Base-by-base conservation (phyloP, 2,329 filamentous ascomycete species). In the Calonectria naviculata region DNA sequence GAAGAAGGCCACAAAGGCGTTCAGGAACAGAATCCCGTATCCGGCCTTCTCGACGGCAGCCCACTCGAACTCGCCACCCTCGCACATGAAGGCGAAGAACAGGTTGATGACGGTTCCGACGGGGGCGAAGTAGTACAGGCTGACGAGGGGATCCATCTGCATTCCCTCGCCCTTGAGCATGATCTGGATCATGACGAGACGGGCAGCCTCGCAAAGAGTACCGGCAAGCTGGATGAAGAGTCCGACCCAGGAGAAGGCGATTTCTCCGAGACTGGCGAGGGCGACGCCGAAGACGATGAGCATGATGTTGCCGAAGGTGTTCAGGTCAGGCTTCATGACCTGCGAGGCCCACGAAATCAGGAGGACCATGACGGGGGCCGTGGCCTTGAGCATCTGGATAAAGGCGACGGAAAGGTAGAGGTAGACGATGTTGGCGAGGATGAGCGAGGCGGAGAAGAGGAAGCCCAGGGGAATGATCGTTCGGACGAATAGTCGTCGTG, bases 91-190 rank as follows among this genome's bases (percentile, higher is more conserved):
- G 13, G 66, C 66, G 12, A 68, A 63, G 46, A 63, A 56, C 10
- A 56, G 46, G 58, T 68, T 68, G 66, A 68, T 68, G 26, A 63
- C 58, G 34, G 66, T 46, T 34, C 66, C 41, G 41, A 68, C 29
- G 4, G 73, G 73, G 0, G 72, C 72, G 7, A 71, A 73, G 4
- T 75, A 75, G 19, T 75, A 75, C 0, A 75, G 68, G 0, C 73
- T 68, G 17, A 74, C 72, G 56, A 75, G 63, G 1, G 73, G 67
- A 7, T 75, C 65, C 73, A 75, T 74, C 29, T 71, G 62, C 52
- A 74, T 56, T 0, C 73, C 70, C 19, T 74, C 73, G 1, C 70
- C 65, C 8, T 67, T 71, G 5, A 75, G 62, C 70, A 74, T 74
- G 15, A 74, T 29, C 52, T 75, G 73, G 0, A 73, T 67, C 72